phyloP scores from a whole-genome alignment of 345 rosid species.

The Murraya paniculata region DNA sequence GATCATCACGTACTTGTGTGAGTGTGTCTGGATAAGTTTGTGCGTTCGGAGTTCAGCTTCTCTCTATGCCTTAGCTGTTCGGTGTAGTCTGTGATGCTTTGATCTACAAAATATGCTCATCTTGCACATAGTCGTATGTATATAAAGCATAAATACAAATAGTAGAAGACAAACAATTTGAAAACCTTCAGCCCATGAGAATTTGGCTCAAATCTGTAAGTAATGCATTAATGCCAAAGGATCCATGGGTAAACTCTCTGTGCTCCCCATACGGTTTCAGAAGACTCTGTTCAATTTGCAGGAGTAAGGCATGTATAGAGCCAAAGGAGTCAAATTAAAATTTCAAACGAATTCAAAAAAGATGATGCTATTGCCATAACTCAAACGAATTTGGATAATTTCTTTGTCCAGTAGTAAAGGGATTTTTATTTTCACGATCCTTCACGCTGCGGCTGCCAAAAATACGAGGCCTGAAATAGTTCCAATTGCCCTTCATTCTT shows the following conservation, averaged over 20 bases:
- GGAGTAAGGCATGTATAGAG: background rate
- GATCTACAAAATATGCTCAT: background rate
- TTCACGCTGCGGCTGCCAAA: background rate
- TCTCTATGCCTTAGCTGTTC: background rate
- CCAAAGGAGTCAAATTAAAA: background rate
- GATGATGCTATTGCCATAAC: background rate
- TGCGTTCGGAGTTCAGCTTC: background rate
- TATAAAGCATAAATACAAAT: background rate
- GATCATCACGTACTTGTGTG: background rate
- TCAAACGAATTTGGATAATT: background rate
- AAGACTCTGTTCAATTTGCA: background rate
- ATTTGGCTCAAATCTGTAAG: background rate
- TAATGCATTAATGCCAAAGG: background rate
- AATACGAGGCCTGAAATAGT: too few relatives aligned
- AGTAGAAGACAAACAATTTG: background rate
- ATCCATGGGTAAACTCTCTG: background rate
- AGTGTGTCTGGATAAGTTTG: background rate
- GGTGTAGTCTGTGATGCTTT: conserved; percentile 2
- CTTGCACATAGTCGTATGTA: background rate
- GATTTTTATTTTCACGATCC: background rate
- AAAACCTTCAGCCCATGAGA: background rate
- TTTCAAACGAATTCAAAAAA: background rate
- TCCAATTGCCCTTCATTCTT: too few relatives aligned
- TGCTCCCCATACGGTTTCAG: background rate
- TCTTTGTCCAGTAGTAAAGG: background rate